Evolutionary conservation across 1,139 yeast species (phyloP), one percentile per base, ranked within the genome.

Genomic region (Suhomyces yuchorum): DNA sequence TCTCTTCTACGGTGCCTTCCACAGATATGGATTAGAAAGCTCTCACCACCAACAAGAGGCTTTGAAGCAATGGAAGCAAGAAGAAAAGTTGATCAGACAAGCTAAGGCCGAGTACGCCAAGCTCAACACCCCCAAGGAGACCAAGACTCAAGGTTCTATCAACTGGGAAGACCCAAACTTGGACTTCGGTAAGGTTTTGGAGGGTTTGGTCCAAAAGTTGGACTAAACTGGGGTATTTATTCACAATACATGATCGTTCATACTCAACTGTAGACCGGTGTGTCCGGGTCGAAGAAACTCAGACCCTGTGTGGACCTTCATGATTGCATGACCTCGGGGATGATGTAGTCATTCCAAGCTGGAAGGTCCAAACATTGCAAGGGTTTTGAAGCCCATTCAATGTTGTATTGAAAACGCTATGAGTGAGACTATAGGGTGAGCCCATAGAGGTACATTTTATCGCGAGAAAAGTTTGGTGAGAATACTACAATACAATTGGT

Each of bases 131-230:
- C 79, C 80, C 57, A 71, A 74, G 61, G 67, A 71, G 67, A 66
- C 71, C 49, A 50, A 60, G 22, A 50, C 61, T 15, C 48, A 64
- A 18, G 75, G 77, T 33, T 73, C 84, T 49, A 75, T 88, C 59
- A 85, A 90, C 73, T 80, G 92, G 71, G 95, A 89, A 63, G 96
- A 91, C 71, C 95, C 96, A 60, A 87, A 90, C 77, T 81, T 90
- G 69, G 97, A 92, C 68, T 78, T 87, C 58, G 97, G 78, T 37
- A 63, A 63, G 55, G 79, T 71, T 43, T 72, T 75, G 59, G 79
- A 73, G 57, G 67, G 75, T 12, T 68, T 73, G 60, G 59, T 75
- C 48, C 71, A 67, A 54, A 75, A 74, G 60, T 73, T 75, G 62
- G 77, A 73, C 51, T 72, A 69, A 47, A 30, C 18, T 15, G 39